Evolutionary conservation across 139 green algal species (phyloP).

Genomic region (Chlamydomonas sp.): DNA sequence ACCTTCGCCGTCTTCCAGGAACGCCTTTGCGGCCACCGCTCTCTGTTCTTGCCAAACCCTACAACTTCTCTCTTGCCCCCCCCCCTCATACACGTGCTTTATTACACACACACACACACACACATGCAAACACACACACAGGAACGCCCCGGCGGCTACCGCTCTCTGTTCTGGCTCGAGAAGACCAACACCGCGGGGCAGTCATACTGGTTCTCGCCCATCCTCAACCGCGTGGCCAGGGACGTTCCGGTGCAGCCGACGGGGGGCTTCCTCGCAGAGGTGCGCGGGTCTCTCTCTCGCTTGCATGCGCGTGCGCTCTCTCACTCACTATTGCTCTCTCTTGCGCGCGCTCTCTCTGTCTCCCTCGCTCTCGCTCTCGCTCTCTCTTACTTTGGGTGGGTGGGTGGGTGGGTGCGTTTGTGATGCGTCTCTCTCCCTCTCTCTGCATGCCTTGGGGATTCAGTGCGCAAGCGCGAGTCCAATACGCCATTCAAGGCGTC

Average conservation of each 20-base stretch:
- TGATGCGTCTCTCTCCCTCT: too few species aligned
- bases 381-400: too few species aligned
- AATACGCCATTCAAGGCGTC: too few species aligned
- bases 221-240: constrained; percentile 22
- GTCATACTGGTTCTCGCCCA: constrained; percentile 38
- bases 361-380: neutral
- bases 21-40: too few species aligned
- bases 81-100: too few species aligned
- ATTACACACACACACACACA: neutral
- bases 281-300: neutral
- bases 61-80: too few species aligned
- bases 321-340: neutral
- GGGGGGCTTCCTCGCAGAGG: constrained; percentile 13
- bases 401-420: too few species aligned
- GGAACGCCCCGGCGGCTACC: constrained; percentile 9
- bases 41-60: too few species aligned
- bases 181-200: constrained; percentile 4
- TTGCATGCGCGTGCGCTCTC: neutral
- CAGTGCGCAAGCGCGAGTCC: too few species aligned
- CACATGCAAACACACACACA: too few species aligned
- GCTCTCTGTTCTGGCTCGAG: constrained; percentile 33
- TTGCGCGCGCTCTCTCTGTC: neutral
- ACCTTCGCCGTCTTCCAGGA: too few species aligned
- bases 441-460: too few species aligned
- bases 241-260: constrained; percentile 20